A percentile compares a stretch with the other conserved stretches of the same genome.
Conservation (phyloP, 2,329 filamentous ascomycete species). For the Chaetomium sp. region DNA sequence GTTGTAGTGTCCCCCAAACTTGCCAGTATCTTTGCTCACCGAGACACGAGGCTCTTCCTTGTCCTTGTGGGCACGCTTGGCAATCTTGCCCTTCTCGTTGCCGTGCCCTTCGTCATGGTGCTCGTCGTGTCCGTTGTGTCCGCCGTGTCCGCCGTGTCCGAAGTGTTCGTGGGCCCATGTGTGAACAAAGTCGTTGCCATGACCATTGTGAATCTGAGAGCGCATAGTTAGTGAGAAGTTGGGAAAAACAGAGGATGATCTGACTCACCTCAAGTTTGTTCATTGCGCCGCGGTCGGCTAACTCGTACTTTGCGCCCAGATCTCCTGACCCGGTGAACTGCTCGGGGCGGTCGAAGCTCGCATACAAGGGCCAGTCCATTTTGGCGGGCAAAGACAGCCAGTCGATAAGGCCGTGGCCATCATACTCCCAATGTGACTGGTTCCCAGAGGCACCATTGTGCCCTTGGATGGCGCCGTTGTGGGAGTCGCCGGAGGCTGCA, state of each 20-base stretch:
- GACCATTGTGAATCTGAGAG: slow-evolving; percentile 8
- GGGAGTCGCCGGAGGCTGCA: background rate
- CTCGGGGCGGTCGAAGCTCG: slow-evolving; percentile 10
- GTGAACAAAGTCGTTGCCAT: slow-evolving; percentile 16
- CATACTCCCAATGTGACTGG: slow-evolving; percentile 10
- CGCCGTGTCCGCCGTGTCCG: background rate
- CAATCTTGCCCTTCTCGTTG: background rate
- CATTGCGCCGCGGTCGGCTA: background rate
- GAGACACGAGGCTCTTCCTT: background rate
- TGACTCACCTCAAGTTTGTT: slow-evolving; percentile 14
- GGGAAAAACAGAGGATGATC: background rate
- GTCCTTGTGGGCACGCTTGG: slow-evolving; percentile 2
- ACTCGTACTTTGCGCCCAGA: slow-evolving; percentile 9
- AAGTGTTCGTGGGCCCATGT: slow-evolving; percentile 9
- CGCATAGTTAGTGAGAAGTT: background rate
- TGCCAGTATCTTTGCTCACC: background rate
- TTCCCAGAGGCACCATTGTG: background rate
- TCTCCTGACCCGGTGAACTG: background rate
- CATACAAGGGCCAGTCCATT: slow-evolving; percentile 20
- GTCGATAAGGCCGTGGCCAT: slow-evolving; percentile 14
- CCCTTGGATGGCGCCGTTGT: background rate
- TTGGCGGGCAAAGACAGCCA: slow-evolving; percentile 4
- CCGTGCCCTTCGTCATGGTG: background rate
- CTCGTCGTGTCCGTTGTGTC: background rate
- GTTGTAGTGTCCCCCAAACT: slow-evolving; percentile 18